Base-by-base conservation (phyloP, 768 basidiomycete species). In the Lactarius sanguifluus region DNA sequence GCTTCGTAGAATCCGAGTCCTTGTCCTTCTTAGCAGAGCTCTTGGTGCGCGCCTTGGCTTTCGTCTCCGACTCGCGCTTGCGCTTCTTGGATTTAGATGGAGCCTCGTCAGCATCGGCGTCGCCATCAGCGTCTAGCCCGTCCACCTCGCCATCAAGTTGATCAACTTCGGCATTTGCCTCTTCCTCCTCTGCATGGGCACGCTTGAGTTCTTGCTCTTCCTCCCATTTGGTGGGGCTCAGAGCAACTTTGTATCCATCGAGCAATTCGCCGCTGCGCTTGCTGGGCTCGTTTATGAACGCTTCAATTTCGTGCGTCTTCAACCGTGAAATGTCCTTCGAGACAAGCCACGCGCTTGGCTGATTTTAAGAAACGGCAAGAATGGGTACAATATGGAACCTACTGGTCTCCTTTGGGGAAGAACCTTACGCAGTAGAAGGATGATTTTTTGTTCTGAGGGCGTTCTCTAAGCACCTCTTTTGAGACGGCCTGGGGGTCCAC, bases 351-450 rank as follows among this genome's bases (percentile, higher is more conserved):
- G 92, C 84, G 78, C 96, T 98, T 58, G 25, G 25, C 50, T 30
- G 16, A 55, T 32, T 73, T 59, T 16, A 64, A 66, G 56, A 62
- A 36, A 50, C 59, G 16, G 61, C 64, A 57, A 52, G 61, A 64
- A 71, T 59, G 62, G 62, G 34, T 56, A 10, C 45, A 18, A 32
- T 45, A 18, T 64, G 54, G 52, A 25, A 87, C 96, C 76, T 73
- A 98, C 97, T 88, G 92, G 78, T 98, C 96, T 60, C 92, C 95
- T 34, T 84, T 85, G 5, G 97, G 95, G 84, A 97, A 98, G 84
- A 96, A 99, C 70, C 89, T 82, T 38, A 88, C 83, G 69, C 86
- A 86, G 77, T 91, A 89, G 70, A 86, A 89, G 15, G 79, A 80
- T 12, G 84, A 79, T 77, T 91, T 95, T 78, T 89, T 91, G 72